phyloP scores from a whole-genome alignment of 139 green algal genomes.

The Zygnema cylindricum region DNA sequence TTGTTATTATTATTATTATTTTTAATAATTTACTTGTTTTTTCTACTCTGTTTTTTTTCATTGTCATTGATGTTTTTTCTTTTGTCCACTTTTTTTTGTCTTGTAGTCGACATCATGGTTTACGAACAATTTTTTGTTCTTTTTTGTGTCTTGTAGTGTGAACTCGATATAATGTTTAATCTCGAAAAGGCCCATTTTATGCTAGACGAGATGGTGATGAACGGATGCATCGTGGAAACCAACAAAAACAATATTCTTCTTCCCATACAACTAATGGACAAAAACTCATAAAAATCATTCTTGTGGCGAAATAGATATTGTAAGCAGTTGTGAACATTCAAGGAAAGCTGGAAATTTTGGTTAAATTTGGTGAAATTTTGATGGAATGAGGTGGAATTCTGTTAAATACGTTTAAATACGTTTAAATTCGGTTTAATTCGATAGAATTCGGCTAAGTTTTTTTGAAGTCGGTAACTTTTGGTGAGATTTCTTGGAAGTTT shows the following conservation, averaged over 20 bases:
- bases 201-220: slow-evolving; percentile 72
- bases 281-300: slow-evolving; percentile 39
- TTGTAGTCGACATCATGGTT: neutral
- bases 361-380: no score
- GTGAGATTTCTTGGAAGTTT: no score
- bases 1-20: no score
- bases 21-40: neutral
- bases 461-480: no score
- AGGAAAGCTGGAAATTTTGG: no score
- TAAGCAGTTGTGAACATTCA: no score
- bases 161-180: slow-evolving; percentile 98
- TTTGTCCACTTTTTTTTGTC: neutral
- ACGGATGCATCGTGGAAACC: slow-evolving; percentile 93
- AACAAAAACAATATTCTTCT: slow-evolving; percentile 89
- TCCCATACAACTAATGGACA: slow-evolving; percentile 86
- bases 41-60: neutral
- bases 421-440: no score
- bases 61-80: neutral
- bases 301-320: no score
- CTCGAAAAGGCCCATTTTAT: slow-evolving; percentile 92
- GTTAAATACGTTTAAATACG: no score
- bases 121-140: neutral
- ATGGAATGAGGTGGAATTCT: no score
- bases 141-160: slow-evolving; percentile 66
- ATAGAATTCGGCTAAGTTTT: no score